These are phyloP conservation scores for Sphagnum fallax DNA, from an alignment of 228 moss, liverwort and hornwort genomes.

Conservation along the genomic window DNA sequence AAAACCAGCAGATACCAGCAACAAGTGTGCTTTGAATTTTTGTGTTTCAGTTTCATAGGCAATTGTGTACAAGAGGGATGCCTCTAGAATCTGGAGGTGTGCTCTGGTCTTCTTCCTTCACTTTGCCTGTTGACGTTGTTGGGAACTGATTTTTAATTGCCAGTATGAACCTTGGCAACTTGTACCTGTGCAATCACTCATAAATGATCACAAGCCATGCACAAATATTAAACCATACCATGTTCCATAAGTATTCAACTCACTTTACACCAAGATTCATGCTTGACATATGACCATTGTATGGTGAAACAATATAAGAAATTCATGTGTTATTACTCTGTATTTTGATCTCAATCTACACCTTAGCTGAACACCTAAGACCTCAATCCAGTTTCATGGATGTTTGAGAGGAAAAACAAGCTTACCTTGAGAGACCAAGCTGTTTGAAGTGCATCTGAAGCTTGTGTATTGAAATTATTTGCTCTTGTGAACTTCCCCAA, in stretches of 20 bases:
- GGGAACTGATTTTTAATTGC: conserved; percentile 64
- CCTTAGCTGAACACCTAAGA: too few relatives aligned
- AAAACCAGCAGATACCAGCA: too few relatives aligned
- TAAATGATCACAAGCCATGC: not conserved
- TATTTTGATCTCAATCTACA: too few relatives aligned
- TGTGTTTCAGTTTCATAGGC: too few relatives aligned
- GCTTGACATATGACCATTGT: not conserved
- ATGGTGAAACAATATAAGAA: not conserved
- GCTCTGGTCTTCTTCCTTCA: conserved; percentile 45
- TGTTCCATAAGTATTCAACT: not conserved
- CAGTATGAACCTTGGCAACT: conserved; percentile 63
- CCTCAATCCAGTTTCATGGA: not conserved
- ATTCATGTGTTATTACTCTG: not conserved
- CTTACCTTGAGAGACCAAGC: conserved; percentile 81
- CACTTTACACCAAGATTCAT: not conserved
- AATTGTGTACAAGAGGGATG: too few relatives aligned
- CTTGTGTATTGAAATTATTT: conserved; percentile 41
- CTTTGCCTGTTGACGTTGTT: conserved; percentile 79
- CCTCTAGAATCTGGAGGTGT: too few relatives aligned
- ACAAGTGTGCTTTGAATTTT: too few relatives aligned
- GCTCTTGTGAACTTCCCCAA: conserved; percentile 28
- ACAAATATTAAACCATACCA: not conserved
- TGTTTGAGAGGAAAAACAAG: not conserved
- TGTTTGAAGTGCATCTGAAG: conserved; percentile 71
- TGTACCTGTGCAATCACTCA: conserved; percentile 53